Evolutionary conservation across 306 rosid species (phyloP), one percentile per base, ranked within the genome.

Genomic region (Cicer bijugum): DNA sequence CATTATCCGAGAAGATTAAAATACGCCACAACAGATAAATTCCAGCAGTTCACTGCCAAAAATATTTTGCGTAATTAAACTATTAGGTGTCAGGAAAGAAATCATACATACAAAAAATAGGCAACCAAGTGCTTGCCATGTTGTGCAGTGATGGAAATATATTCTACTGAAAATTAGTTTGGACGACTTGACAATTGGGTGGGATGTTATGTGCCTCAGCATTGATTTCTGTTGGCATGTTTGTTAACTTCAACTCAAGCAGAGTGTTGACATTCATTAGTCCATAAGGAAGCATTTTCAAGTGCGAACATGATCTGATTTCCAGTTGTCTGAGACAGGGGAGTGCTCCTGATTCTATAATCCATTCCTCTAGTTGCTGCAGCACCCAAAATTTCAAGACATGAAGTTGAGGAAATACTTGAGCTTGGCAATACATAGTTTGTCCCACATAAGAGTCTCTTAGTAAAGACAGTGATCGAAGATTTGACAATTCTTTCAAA

Each of bases 241-340:
- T 37, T 44, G 81, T 80, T n/a, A 83, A 35, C 48, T 74, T 85
- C 81, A 85, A 60, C 67, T 85, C 83, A 46, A 12, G 23, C 4
- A 77, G 82, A 16, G 40, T 38, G 58, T 20, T 71, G 6, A 86
- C 56, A 66, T 78, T 23, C 51, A 12, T 8, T 28, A 86, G 65
- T n/a, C 82, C 84, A 6, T 48, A 9, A 0, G 83, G 83, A 62
- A 78, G 82, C 64, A 10, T 35, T 75, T 12, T 52, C 20, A 83
- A 35, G 10, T 5, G 2, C 0, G 0, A 7, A 75, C 86, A 83
- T 0, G 75, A 57, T 48, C 85, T 71, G 33, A 80, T 80, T 82
- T 85, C 89, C 7, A 85, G 28, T 28, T 82, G 83, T 62, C 75
- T 78, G 14, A 83, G 83, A 23, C 12, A 63, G 5, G 64, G 82